Base-by-base conservation (phyloP, 495 filamentous ascomycete species). In the Apodospora peruviana region DNA sequence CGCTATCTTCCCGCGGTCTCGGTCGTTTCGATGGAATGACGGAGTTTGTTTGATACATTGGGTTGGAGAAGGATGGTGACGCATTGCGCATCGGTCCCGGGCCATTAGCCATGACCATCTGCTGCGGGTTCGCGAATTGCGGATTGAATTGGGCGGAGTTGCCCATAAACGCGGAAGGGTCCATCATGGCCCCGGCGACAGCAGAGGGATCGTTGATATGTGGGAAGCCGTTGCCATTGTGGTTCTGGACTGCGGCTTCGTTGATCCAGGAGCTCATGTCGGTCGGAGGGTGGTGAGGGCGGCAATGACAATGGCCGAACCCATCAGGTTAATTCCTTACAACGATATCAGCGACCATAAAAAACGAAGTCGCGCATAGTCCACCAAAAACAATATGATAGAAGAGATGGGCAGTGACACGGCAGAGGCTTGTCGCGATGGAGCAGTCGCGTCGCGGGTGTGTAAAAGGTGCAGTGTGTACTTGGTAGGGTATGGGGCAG, bases 21-120 rank as follows among this genome's bases (percentile, higher is more conserved):
- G 87, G 80, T 57, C 90, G 79, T 65, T 96, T 96, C 3, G 90
- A 88, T 45, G 91, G 91, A 49, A 95, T 81, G 63, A 95, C 82
- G 29, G 85, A 76, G 68, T 90, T 85, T 25, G 84, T 85, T 58
- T 86, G 82, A 71, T 88, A 89, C 56, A 79, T 82, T n/a, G 82
- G 78, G 48, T 77, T 73, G 40, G 68, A 46, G 69, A 88, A 91
- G 41, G 83, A 81, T 24, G 88, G 86, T 32, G 87, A 88, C 32
- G 82, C 81, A 68, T 90, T 90, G 69, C 86, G 84, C 68, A 84
- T 81, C 53, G 78, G 79, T n/a, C n/a, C n/a, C n/a, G n/a, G n/a
- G 62, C 86, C 86, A 76, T 95, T 94, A 68, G 88, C 86, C 78
- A 95, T 85, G 66, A 77, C 74, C 55, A 82, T 72, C 76, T 84